These are phyloP conservation scores for Heliamphora pulchella DNA, from an alignment of 179 eudicot genomes.

Conservation along the genomic window DNA sequence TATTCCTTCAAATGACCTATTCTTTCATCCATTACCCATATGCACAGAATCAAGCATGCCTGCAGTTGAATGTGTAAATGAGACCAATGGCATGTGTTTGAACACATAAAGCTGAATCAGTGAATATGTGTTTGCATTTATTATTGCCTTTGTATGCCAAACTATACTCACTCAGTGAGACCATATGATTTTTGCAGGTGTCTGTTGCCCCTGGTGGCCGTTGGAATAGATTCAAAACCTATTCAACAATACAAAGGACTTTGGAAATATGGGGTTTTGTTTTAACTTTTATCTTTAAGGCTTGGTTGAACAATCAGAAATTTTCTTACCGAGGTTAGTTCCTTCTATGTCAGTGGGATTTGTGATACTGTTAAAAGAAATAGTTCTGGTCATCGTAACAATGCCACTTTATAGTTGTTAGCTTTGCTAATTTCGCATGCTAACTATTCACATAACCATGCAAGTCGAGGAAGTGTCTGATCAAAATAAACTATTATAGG, in stretches of 20 bases:
- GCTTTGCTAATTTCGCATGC: not conserved
- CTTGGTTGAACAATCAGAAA: slow-evolving; percentile 81
- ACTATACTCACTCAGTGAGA: not conserved
- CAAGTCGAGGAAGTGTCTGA: not conserved
- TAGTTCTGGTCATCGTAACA: not conserved
- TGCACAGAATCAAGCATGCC: not conserved
- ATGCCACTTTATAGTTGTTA: not conserved
- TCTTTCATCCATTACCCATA: not conserved
- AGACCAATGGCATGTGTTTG: not conserved
- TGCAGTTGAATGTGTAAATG: not conserved
- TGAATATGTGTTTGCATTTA: not conserved
- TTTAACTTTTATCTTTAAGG: slow-evolving; percentile 61
- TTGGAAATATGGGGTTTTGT: slow-evolving; percentile 97
- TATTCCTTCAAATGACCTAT: not conserved
- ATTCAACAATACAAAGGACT: slow-evolving; percentile 94
- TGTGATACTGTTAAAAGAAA: not conserved
- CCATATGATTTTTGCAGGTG: slow-evolving; percentile 43
- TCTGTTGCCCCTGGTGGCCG: slow-evolving; percentile 99
- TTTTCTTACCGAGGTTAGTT: slow-evolving; percentile 75
- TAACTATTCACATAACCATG: not conserved
- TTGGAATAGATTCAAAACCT: slow-evolving; percentile 91
- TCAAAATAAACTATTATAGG: not conserved
- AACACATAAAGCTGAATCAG: no score
- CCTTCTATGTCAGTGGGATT: slow-evolving; percentile 2
- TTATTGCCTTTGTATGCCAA: not conserved